A percentile compares a stretch with the other conserved stretches of the same genome.
These are phyloP conservation scores for Hordeum vulgare DNA, from an alignment of 176 grass and related monocot genomes.

Conservation along the genomic window MorexV3_pseudomolecules_assembly NC_058518.1:250203245-250203744, in stretches of 20 bases:
- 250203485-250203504: background rate
- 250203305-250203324: background rate
- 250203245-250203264: background rate
- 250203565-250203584: background rate
- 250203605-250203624: no score
- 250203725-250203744: constrained; percentile 12
- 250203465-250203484: background rate
- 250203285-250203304: background rate
- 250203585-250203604: background rate
- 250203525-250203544: background rate
- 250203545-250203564: background rate
- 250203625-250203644: background rate
- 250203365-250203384: background rate
- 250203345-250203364: background rate
- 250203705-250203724: background rate
- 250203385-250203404: background rate
- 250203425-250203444: background rate
- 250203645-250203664: background rate
- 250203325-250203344: background rate
- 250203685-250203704: background rate
- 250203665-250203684: background rate
- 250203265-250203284: background rate
- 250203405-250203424: background rate
- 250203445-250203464: background rate
- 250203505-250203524: background rate